Evolutionary conservation across 2,329 filamentous ascomycete genomes (phyloP), one percentile per base, ranked within the genome.

Genomic region (Bimuria novae-zelandiae): DNA sequence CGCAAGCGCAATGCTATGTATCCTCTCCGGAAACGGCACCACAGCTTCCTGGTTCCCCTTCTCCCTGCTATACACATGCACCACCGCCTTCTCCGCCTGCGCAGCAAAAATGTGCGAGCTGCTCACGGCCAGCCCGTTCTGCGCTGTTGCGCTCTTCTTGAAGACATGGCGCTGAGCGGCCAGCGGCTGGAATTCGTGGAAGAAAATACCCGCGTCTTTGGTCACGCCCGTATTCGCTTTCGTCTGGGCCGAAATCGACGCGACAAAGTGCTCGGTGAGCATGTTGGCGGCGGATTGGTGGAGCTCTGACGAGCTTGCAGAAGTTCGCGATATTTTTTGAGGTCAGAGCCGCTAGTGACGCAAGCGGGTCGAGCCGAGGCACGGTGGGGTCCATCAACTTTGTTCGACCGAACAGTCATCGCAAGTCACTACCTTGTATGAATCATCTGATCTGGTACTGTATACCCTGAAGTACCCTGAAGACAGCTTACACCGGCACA

Each of bases 61-160:
- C 53, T 86, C 82, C 50, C 92, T 84, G 52, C 84, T 92, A 76
- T 97, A 99, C 50, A 99, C 91, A 75, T 97, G 90, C 1, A 99
- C 83, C 36, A 96, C 89, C 0, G 92, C 90, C 75, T 96, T 97
- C 60, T 92, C 92, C 44, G 89, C 83, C 73, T 99, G 94, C 3
- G 91, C 93, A 3, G 92, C 89, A 71, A 96, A 99, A 41, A 97
- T 82, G 71, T 99, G 94, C 17, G 87, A 87, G 39, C 84, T 80
- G 74, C 83, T 95, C 63, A 92, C 82, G 25, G 91, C 92, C 50
- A 99, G 78, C 63, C 90, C 88, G 73, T 93, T 90, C 52, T 82
- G 79, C 22, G 87, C 82, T n/a, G 87, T 86, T 14, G 90, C 89
- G 78, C 90, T 96, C 78, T 96, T 97, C 81, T 97, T 97, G 82